A percentile compares a stretch with the other conserved stretches of the same genome.
phyloP scores from a whole-genome alignment of 2,329 filamentous ascomycete genomes.

The Pyrenochaeta sp. region DNA sequence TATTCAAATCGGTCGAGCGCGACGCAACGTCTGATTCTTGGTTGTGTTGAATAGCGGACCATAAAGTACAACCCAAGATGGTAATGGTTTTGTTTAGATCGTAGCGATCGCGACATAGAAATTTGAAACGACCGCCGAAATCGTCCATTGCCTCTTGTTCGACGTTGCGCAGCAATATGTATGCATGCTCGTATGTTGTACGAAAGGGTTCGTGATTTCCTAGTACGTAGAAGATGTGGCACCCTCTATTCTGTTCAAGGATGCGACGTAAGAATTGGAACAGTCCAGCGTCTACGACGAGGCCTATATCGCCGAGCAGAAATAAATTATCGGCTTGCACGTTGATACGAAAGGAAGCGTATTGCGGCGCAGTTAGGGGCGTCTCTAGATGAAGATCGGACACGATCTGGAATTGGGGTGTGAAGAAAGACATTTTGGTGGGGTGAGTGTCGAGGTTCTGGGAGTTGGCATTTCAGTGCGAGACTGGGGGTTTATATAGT shows the following conservation, averaged over 20 bases:
- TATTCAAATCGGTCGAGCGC: constrained; percentile 28
- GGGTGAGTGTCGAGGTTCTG: neutral
- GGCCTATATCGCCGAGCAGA: constrained; percentile 29
- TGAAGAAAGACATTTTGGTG: constrained; percentile 13
- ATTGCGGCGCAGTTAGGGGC: constrained; percentile 9
- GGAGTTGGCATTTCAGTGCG: neutral
- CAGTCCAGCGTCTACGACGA: constrained; percentile 12
- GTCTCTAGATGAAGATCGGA: constrained; percentile 35
- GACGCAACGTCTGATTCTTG: constrained; percentile 4
- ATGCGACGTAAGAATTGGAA: constrained; percentile 20
- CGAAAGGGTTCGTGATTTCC: constrained; percentile 31
- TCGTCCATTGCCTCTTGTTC: constrained; percentile 10
- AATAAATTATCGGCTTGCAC: constrained; percentile 15
- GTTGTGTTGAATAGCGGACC: constrained; percentile 9
- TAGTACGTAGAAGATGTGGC: constrained; percentile 24
- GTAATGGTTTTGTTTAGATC: constrained; percentile 21
- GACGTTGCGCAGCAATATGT: constrained; percentile 13
- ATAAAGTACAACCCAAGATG: constrained; percentile 31
- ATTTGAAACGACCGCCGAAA: constrained; percentile 19
- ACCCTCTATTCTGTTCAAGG: constrained; percentile 6
- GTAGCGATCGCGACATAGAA: constrained; percentile 21
- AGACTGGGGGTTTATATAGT: too few species aligned
- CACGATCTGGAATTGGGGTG: constrained; percentile 26
- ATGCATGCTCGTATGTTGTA: constrained; percentile 4
- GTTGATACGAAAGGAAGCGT: constrained; percentile 14